These are phyloP conservation scores for Talaromyces atroroseus DNA, from an alignment of 2,329 filamentous ascomycete species.

Conservation along the genomic window DNA sequence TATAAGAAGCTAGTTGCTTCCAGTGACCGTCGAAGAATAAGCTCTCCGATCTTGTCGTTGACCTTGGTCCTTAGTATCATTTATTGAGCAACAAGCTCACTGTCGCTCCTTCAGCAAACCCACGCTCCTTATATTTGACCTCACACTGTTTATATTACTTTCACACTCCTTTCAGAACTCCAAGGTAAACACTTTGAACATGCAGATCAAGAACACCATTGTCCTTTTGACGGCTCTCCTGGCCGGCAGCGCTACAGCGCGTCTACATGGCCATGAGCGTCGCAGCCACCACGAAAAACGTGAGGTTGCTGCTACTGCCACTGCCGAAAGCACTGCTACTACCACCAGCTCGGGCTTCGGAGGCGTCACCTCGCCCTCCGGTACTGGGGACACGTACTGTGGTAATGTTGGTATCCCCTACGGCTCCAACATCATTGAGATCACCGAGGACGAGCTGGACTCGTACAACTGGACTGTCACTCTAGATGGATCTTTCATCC, in stretches of 20 bases:
- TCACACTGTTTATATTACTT: too few relatives aligned
- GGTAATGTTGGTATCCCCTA: conserved; percentile 35
- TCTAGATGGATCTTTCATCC: conserved; percentile 25
- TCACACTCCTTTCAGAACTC: too few relatives aligned
- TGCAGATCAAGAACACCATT: conserved; percentile 36
- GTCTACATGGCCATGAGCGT: conserved; percentile 35
- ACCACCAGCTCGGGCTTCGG: conserved; percentile 32
- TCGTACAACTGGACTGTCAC: conserved; percentile 33
- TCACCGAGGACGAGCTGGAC: conserved; percentile 27
- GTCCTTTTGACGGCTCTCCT: conserved; percentile 32
- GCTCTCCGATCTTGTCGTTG: too few relatives aligned
- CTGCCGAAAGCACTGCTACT: conserved; percentile 13
- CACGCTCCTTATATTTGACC: too few relatives aligned
- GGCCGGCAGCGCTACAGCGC: conserved; percentile 32
- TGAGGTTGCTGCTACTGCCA: conserved; percentile 19
- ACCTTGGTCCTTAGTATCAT: too few relatives aligned
- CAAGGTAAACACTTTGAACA: conserved; percentile 10
- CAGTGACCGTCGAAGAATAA: too few relatives aligned
- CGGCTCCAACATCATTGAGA: conserved; percentile 38
- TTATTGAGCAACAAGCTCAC: too few relatives aligned
- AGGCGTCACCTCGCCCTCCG: conserved; percentile 16
- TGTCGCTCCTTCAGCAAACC: too few relatives aligned
- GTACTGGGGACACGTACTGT: conserved; percentile 22
- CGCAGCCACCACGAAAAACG: conserved; percentile 32
- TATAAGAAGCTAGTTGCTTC: too few relatives aligned